These are phyloP conservation scores for Boletus rex-veris DNA, from an alignment of 768 basidiomycete species.

Conservation along the genomic window DNA sequence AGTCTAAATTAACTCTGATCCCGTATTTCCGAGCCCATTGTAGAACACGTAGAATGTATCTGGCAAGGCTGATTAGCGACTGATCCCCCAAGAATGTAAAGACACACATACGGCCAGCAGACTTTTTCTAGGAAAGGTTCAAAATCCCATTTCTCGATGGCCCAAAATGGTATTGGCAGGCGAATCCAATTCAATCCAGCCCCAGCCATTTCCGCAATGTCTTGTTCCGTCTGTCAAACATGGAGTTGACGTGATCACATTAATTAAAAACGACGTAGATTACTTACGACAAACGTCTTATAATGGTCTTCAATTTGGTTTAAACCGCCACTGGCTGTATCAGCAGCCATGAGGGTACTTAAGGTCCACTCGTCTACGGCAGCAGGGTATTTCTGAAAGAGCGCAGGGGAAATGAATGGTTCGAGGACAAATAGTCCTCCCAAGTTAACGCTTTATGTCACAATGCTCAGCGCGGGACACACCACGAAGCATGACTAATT, in stretches of 20 bases:
- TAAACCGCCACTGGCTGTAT: slow-evolving; percentile 60
- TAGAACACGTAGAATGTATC: slow-evolving; percentile 72
- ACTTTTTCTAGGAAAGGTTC: slow-evolving; percentile 77
- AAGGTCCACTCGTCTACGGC: slow-evolving; percentile 68
- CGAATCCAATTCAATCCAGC: slow-evolving; percentile 86
- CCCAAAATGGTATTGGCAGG: slow-evolving; percentile 83
- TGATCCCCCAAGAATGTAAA: neutral
- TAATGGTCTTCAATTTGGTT: slow-evolving; percentile 74
- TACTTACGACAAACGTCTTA: slow-evolving; percentile 72
- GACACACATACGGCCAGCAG: slow-evolving; percentile 60
- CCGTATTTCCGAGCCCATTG: slow-evolving; percentile 90
- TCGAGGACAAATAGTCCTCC: slow-evolving; percentile 77
- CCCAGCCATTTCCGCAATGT: slow-evolving; percentile 84
- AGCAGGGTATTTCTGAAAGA: slow-evolving; percentile 58
- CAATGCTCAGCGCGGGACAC: slow-evolving; percentile 8
- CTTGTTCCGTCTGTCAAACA: slow-evolving; percentile 69
- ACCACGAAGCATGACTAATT: slow-evolving; percentile 17
- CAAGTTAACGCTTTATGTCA: slow-evolving; percentile 53
- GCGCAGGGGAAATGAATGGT: slow-evolving; percentile 67
- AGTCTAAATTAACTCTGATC: slow-evolving; percentile 75
- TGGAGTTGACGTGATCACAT: neutral
- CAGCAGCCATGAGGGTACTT: slow-evolving; percentile 60
- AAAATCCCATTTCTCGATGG: slow-evolving; percentile 66
- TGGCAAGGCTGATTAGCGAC: slow-evolving; percentile 21
- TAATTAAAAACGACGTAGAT: neutral